Conservation (phyloP, 306 rosid species). For the Sechiopsis laciniata region DNA sequence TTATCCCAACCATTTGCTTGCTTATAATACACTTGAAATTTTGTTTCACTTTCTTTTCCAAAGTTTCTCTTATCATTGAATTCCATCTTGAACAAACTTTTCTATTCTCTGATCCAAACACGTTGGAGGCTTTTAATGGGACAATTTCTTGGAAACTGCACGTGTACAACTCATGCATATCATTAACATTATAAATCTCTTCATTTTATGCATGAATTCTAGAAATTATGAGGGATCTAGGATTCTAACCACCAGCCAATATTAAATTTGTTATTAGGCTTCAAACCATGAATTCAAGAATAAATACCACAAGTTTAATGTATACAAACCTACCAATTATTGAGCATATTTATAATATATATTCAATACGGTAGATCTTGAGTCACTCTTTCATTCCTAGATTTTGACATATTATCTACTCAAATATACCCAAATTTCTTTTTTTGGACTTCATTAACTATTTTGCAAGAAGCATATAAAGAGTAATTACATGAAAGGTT, state of each 20-base stretch:
- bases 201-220: background rate
- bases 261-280: background rate
- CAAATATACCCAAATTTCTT: background rate
- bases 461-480: too few relatives aligned
- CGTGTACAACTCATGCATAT: background rate
- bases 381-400: background rate
- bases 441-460: too few relatives aligned
- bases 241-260: background rate
- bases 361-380: background rate
- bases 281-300: background rate
- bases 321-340: background rate
- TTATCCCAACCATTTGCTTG: conserved; percentile 91
- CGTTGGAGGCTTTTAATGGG: conserved; percentile 76
- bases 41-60: conserved; percentile 46
- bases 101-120: conserved; percentile 59
- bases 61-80: conserved; percentile 50
- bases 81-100: conserved; percentile 59
- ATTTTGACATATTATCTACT: background rate
- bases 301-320: background rate
- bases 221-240: background rate
- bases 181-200: background rate
- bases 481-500: too few relatives aligned
- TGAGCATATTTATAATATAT: background rate
- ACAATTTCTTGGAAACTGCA: conserved; percentile 88
- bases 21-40: conserved; percentile 63